phyloP scores from a whole-genome alignment of 371 early-diverging fungal species.

The Rhizopus sp. region DNA sequence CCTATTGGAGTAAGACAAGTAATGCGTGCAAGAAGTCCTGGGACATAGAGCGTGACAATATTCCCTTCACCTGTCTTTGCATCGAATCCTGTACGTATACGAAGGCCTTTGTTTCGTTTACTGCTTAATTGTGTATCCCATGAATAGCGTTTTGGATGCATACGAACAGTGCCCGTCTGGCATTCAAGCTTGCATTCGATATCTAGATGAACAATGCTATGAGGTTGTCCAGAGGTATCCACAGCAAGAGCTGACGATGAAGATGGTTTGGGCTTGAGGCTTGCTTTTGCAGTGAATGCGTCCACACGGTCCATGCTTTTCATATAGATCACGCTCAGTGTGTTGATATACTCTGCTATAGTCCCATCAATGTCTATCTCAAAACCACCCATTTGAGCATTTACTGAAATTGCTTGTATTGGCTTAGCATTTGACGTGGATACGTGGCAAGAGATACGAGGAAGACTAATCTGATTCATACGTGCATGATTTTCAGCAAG shows the following conservation, averaged over 20 bases:
- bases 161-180: slow-evolving; percentile 47
- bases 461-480: slow-evolving; percentile 68
- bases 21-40: slow-evolving; percentile 67
- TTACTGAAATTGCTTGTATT: slow-evolving; percentile 51
- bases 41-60: slow-evolving; percentile 64
- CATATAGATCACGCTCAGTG: slow-evolving; percentile 67
- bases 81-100: slow-evolving; percentile 20
- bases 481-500: slow-evolving; percentile 65
- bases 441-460: slow-evolving; percentile 59
- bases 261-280: slow-evolving; percentile 23
- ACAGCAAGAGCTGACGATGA: slow-evolving; percentile 4
- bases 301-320: slow-evolving; percentile 59
- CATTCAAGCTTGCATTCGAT: slow-evolving; percentile 46
- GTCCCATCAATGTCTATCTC: slow-evolving; percentile 68
- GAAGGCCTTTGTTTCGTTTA: slow-evolving; percentile 15
- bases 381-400: slow-evolving; percentile 69
- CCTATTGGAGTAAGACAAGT: slow-evolving; percentile 69
- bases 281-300: slow-evolving; percentile 47
- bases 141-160: slow-evolving; percentile 57
- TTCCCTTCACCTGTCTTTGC: slow-evolving; percentile 35
- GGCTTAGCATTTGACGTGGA: slow-evolving; percentile 34
- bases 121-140: slow-evolving; percentile 17
- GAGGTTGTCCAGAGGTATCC: slow-evolving; percentile 11
- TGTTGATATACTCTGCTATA: slow-evolving; percentile 73
- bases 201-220: slow-evolving; percentile 31